These are phyloP conservation scores for Lactarius hengduanensis DNA, from an alignment of 768 basidiomycete genomes.

Conservation along the genomic window DNA sequence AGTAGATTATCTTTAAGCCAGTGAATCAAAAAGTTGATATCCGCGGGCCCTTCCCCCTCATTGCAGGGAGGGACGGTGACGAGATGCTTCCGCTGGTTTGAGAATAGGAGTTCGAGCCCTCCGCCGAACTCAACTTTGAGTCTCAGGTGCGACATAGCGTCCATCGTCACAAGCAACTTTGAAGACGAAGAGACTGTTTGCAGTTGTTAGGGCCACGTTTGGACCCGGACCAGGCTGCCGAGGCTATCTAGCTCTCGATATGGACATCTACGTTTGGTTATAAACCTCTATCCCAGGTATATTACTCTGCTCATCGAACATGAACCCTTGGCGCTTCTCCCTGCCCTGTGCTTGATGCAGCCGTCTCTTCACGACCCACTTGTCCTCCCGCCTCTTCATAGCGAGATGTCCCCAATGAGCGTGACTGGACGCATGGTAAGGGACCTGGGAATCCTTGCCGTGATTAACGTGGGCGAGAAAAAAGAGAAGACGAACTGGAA, in stretches of 20 bases:
- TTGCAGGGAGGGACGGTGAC: constrained; percentile 51
- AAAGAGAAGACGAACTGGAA: constrained; percentile 45
- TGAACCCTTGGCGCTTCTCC: neutral
- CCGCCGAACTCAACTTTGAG: constrained; percentile 79
- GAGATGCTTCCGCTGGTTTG: constrained; percentile 58
- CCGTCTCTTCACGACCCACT: constrained; percentile 40
- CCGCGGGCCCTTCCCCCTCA: constrained; percentile 44
- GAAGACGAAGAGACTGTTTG: neutral
- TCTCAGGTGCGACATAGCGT: constrained; percentile 30
- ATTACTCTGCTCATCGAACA: too few species aligned
- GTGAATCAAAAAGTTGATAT: constrained; percentile 75
- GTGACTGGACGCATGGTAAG: constrained; percentile 65
- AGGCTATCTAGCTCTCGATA: neutral
- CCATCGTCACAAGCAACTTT: neutral
- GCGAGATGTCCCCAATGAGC: constrained; percentile 42
- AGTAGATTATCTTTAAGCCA: constrained; percentile 76
- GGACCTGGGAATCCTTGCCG: constrained; percentile 45
- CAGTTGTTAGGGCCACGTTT: neutral
- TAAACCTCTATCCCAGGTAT: too few species aligned
- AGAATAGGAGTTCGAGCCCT: constrained; percentile 83
- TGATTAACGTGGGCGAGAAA: neutral
- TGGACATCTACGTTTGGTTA: neutral
- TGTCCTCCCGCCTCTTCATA: constrained; percentile 36
- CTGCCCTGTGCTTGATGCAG: neutral
- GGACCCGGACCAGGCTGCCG: too few species aligned